Conservation (phyloP, 163 green algal genomes). For the Scenedesmus sp. region DNA sequence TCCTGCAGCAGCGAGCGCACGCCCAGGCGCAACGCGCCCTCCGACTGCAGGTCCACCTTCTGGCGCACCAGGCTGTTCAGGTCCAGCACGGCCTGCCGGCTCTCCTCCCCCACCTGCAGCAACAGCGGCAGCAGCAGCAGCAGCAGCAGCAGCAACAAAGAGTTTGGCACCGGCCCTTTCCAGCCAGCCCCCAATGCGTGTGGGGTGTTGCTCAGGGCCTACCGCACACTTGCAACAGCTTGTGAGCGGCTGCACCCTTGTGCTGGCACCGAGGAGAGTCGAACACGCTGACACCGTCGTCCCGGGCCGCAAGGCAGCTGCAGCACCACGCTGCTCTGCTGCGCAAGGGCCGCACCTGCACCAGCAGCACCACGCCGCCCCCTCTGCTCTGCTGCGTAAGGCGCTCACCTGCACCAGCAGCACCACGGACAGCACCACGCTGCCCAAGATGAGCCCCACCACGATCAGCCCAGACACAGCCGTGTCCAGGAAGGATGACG, state of each 20-base stretch:
- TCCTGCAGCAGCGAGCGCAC: constrained; percentile 32
- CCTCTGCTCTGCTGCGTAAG: too few relatives aligned
- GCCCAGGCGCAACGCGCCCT: constrained; percentile 3
- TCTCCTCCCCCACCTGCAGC: constrained; percentile 46
- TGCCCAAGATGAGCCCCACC: constrained; percentile 46
- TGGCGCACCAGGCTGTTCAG: constrained; percentile 44
- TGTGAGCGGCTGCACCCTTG: too few relatives aligned
- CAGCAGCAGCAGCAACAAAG: neutral
- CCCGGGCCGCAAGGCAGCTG: too few relatives aligned
- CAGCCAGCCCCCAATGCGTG: too few relatives aligned
- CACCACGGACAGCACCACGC: constrained; percentile 43
- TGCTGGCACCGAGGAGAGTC: too few relatives aligned
- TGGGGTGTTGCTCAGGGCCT: too few relatives aligned
- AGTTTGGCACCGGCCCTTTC: too few relatives aligned
- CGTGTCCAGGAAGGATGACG: constrained; percentile 31
- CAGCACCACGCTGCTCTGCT: too few relatives aligned
- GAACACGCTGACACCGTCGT: too few relatives aligned
- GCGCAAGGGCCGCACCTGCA: neutral
- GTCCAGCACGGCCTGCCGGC: constrained; percentile 30
- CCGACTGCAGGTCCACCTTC: constrained; percentile 24
- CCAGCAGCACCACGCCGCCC: too few relatives aligned
- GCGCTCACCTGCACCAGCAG: constrained; percentile 48
- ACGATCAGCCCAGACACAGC: constrained; percentile 52
- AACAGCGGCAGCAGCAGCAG: neutral
- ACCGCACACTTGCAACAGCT: too few relatives aligned